Percentiles rank a stretch among this genome's conserved stretches.
phyloP scores from a whole-genome alignment of 208 protist genomes.

The Herpetomonas samuelpessoai region DNA sequence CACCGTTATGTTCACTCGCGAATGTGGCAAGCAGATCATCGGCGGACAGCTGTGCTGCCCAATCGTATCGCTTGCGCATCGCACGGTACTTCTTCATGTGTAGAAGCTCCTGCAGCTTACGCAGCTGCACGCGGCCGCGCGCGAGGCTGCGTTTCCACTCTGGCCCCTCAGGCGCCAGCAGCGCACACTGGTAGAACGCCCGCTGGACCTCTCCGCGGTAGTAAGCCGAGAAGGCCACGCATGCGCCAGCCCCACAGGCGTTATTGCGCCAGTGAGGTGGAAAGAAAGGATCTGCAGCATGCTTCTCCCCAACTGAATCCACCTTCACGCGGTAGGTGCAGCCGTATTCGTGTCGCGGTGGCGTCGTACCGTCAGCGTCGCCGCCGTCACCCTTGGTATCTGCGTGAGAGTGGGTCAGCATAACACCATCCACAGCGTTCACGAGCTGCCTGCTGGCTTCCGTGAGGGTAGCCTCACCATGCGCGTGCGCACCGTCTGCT shows the following conservation, averaged over 20 bases:
- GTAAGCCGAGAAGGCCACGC: slow-evolving; percentile 7
- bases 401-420: too few species aligned
- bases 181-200: slow-evolving; percentile 40
- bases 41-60: slow-evolving; percentile 40
- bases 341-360: neutral
- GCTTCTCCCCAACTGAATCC: neutral
- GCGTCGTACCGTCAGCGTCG: too few species aligned
- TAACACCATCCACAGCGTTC: too few species aligned
- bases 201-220: slow-evolving; percentile 58
- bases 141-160: slow-evolving; percentile 66
- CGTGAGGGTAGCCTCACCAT: too few species aligned
- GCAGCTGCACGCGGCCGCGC: slow-evolving; percentile 48
- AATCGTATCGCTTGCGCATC: slow-evolving; percentile 64
- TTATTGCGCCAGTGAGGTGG: slow-evolving; percentile 28
- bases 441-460: too few species aligned
- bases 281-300: slow-evolving; percentile 15
- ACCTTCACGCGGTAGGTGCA: slow-evolving; percentile 11
- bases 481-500: slow-evolving; percentile 14
- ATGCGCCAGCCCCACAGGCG: neutral
- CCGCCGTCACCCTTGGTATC: too few species aligned
- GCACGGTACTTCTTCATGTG: slow-evolving; percentile 63
- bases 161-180: slow-evolving; percentile 23
- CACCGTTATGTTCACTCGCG: too few species aligned
- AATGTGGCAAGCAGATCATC: slow-evolving; percentile 32
- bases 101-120: slow-evolving; percentile 44